These are phyloP conservation scores for Globisporangium camurandrum DNA, from an alignment of 352 stramenopile species.

Conservation along the genomic window DNA sequence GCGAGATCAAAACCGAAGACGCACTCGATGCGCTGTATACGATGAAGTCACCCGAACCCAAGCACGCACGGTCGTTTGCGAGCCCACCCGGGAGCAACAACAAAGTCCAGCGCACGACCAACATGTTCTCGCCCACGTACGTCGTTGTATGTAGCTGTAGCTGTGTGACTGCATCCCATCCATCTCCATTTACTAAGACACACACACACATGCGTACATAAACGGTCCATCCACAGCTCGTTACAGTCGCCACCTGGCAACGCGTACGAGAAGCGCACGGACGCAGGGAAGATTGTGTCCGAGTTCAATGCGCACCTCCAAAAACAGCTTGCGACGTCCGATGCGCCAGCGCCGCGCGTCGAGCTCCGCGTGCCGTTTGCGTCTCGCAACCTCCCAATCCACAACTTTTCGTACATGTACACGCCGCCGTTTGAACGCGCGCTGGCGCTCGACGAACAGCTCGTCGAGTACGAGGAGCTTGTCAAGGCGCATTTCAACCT, in stretches of 20 bases:
- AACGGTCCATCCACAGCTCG: slow-evolving; percentile 17
- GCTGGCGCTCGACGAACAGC: slow-evolving; percentile 67
- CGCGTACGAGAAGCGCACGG: slow-evolving; percentile 66
- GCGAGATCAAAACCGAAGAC: slow-evolving; percentile 47
- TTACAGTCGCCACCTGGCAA: slow-evolving; percentile 64
- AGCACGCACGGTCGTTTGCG: slow-evolving; percentile 53
- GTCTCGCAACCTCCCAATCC: slow-evolving; percentile 48
- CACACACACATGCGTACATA: not conserved
- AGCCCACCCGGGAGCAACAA: slow-evolving; percentile 46
- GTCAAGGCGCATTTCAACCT: slow-evolving; percentile 57
- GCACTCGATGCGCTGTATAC: slow-evolving; percentile 54
- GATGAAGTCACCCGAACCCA: slow-evolving; percentile 68
- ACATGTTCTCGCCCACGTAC: slow-evolving; percentile 67
- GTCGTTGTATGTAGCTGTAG: slow-evolving; percentile 4
- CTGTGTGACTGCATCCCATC: not conserved
- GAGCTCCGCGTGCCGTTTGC: slow-evolving; percentile 36
- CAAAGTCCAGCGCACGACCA: slow-evolving; percentile 61
- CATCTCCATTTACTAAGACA: too few species aligned
- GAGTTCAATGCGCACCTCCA: slow-evolving; percentile 77
- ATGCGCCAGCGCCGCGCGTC: slow-evolving; percentile 6
- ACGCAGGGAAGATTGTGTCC: slow-evolving; percentile 69
- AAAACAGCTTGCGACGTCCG: slow-evolving; percentile 29
- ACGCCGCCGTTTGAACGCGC: slow-evolving; percentile 71
- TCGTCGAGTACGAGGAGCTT: slow-evolving; percentile 70
- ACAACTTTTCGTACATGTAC: slow-evolving; percentile 81